Evolutionary conservation across 2,329 filamentous ascomycete species (phyloP).

Genomic region (Aspergillus sp.): DNA sequence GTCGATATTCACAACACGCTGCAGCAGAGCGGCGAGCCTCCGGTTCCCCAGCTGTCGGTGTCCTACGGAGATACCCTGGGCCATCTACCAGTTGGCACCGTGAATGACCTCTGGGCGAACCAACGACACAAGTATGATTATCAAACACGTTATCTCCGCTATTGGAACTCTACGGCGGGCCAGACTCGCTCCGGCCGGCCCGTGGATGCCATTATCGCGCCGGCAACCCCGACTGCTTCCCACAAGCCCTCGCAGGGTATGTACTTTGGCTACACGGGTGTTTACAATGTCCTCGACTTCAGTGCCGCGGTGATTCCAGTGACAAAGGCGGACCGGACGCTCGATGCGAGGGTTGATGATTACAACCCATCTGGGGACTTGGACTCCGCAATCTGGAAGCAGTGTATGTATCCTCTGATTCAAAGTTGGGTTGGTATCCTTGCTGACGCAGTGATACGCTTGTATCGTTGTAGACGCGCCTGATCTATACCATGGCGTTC

Average conservation of each 20-base stretch:
- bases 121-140: neutral
- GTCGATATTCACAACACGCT: neutral
- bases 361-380: neutral
- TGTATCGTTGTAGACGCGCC: neutral
- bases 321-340: neutral
- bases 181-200: neutral
- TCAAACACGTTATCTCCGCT: neutral
- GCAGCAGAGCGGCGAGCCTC: neutral
- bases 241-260: neutral
- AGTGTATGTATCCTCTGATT: neutral
- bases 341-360: neutral
- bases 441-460: too few species aligned
- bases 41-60: neutral
- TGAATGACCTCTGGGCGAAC: neutral
- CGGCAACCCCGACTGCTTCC: neutral
- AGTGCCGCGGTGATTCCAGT: neutral
- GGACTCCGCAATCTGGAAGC: neutral
- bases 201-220: neutral
- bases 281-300: neutral
- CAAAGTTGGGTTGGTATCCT: too few species aligned
- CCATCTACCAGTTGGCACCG: neutral
- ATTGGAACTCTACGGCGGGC: neutral
- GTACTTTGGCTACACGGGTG: neutral
- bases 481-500: neutral
- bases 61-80: neutral